These are phyloP conservation scores for Neoboletus magnificus DNA, from an alignment of 768 basidiomycete species.

Conservation along the genomic window DNA sequence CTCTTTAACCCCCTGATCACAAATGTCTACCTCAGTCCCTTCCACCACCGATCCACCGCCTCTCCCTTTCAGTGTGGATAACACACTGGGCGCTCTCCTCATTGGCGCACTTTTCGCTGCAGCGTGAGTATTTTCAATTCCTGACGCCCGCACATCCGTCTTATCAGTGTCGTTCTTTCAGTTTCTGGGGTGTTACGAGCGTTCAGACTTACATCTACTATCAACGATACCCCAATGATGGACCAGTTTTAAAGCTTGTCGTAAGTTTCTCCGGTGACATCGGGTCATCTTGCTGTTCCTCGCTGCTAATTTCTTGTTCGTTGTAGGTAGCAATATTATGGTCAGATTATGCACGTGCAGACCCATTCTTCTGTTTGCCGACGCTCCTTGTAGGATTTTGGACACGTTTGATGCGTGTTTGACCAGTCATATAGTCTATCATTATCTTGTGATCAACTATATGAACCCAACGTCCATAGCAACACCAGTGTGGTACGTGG, in stretches of 20 bases:
- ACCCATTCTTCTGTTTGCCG: not conserved
- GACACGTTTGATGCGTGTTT: conserved; percentile 56
- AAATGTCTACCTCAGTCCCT: conserved; percentile 8
- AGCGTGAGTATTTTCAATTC: conserved; percentile 38
- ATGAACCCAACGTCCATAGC: conserved; percentile 43
- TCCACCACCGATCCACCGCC: not conserved
- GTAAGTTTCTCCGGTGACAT: conserved; percentile 26
- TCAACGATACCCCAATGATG: conserved; percentile 35
- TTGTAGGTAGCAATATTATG: conserved; percentile 25
- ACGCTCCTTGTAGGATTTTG: conserved; percentile 30
- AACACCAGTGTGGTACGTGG: conserved; percentile 45
- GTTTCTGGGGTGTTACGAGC: conserved; percentile 60
- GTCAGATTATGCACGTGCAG: not conserved
- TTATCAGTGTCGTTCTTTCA: conserved; percentile 17
- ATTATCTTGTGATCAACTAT: conserved; percentile 56
- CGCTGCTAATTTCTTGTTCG: conserved; percentile 37
- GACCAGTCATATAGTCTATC: conserved; percentile 54
- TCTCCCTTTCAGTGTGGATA: conserved; percentile 35
- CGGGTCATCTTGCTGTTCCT: not conserved
- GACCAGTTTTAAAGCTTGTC: conserved; percentile 32
- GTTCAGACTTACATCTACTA: conserved; percentile 55
- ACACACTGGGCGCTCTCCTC: conserved; percentile 54
- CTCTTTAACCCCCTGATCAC: not conserved
- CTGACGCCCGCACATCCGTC: not conserved
- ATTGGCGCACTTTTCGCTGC: conserved; percentile 52